Conservation (phyloP, 2,329 filamentous ascomycete species). For the Fusarium keratoplasticum region DNA sequence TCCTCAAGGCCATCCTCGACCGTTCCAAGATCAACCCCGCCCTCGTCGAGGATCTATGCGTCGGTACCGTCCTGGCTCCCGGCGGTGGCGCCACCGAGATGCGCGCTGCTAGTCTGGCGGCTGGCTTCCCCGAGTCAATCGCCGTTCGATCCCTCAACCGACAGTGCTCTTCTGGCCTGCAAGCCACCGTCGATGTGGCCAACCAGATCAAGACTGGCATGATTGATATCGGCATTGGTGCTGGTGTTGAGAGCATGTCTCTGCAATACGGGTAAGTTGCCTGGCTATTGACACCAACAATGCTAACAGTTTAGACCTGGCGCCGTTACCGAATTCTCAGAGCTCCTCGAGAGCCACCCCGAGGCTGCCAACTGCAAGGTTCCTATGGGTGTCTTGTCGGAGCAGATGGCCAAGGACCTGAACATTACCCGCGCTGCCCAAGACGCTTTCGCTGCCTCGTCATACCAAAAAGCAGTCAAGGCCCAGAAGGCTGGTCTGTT, state of each 20-base stretch:
- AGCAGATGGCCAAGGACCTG: constrained; percentile 92
- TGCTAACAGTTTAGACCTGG: constrained; percentile 66
- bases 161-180: constrained; percentile 93
- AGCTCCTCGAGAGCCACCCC: constrained; percentile 82
- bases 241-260: constrained; percentile 97
- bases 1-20: constrained; percentile 83
- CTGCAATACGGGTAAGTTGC: constrained; percentile 84
- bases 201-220: constrained; percentile 92
- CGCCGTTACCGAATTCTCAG: constrained; percentile 93
- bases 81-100: constrained; percentile 97
- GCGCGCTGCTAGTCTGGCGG: constrained; percentile 89
- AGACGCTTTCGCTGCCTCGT: constrained; percentile 93
- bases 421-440: constrained; percentile 78
- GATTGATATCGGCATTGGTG: constrained; percentile 95
- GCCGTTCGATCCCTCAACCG: constrained; percentile 92
- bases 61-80: constrained; percentile 90
- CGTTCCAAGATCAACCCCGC: constrained; percentile 90
- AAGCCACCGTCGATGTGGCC: constrained; percentile 93
- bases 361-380: constrained; percentile 97
- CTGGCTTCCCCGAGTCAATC: constrained; percentile 87
- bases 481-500: constrained; percentile 93
- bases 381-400: constrained; percentile 92
- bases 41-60: constrained; percentile 91
- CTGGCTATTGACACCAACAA: background rate
- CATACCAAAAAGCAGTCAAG: constrained; percentile 88